A percentile compares a stretch with the other conserved stretches of the same genome.
phyloP scores from a whole-genome alignment of 345 rosid species.

The Mercurialis annua region DNA sequence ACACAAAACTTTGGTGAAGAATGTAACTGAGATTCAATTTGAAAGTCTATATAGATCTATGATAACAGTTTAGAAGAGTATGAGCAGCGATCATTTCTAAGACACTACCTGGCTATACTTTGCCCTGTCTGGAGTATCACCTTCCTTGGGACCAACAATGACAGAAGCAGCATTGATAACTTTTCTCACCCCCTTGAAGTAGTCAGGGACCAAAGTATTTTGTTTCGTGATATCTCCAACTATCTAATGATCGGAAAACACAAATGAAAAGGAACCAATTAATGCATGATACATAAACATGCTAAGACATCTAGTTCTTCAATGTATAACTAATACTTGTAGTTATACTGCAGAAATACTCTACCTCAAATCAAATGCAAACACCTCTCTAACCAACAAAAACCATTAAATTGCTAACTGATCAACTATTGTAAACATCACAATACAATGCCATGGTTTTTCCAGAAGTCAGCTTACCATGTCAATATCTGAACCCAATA shows the following conservation, averaged over 20 bases:
- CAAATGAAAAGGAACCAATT: not conserved
- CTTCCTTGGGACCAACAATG: constrained; percentile 97
- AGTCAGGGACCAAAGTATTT: constrained; percentile 53
- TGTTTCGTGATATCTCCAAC: constrained; percentile 81
- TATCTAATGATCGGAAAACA: constrained; percentile 36
- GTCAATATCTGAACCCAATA: constrained; percentile 76
- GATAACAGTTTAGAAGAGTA: not conserved
- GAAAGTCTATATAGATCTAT: no score
- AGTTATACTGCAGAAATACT: constrained; percentile 1
- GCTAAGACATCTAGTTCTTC: not conserved
- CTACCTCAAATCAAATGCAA: not conserved
- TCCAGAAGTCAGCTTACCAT: constrained; percentile 48
- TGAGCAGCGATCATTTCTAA: not conserved
- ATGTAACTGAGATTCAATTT: no score
- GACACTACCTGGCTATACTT: constrained; percentile 76
- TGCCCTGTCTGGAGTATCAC: constrained; percentile 93
- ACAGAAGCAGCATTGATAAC: constrained; percentile 84
- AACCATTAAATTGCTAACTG: no score
- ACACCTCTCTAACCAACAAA: not conserved
- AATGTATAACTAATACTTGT: not conserved
- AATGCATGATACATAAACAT: constrained; percentile 9
- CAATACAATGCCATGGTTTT: not conserved
- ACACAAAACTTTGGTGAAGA: not conserved
- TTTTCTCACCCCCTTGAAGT: constrained; percentile 83
- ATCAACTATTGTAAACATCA: not conserved